These are phyloP conservation scores for Bacidia rubella DNA, from an alignment of 495 filamentous ascomycete genomes.

Conservation along the genomic window DNA sequence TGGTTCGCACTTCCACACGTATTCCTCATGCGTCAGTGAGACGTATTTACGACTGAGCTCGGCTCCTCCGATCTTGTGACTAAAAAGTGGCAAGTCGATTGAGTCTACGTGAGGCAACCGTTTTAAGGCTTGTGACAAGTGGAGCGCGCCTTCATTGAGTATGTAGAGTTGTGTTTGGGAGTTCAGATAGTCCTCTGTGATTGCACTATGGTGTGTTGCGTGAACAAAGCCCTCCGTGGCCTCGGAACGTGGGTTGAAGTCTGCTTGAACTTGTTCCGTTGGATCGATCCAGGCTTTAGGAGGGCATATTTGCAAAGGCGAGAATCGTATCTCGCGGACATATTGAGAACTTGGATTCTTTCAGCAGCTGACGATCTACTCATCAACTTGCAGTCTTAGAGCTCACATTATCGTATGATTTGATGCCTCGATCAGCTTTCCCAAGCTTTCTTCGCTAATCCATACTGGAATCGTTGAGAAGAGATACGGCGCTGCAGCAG, in stretches of 20 bases:
- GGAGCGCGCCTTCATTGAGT: neutral
- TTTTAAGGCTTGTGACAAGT: neutral
- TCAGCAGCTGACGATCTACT: neutral
- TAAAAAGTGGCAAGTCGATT: neutral
- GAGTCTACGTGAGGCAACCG: neutral
- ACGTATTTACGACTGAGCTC: neutral
- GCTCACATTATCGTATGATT: neutral
- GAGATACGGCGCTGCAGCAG: neutral
- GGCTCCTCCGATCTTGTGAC: neutral
- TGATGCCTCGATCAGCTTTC: conserved; percentile 1
- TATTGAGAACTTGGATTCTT: neutral
- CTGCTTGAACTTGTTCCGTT: neutral
- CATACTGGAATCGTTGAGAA: conserved; percentile 7
- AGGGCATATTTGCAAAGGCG: neutral
- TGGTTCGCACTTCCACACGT: neutral
- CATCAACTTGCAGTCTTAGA: neutral
- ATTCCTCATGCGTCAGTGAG: neutral
- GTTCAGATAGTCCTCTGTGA: neutral
- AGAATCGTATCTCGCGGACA: conserved; percentile 6
- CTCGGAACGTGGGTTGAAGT: neutral
- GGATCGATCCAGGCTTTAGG: neutral
- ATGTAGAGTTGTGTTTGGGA: neutral
- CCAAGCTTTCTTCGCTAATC: conserved; percentile 5
- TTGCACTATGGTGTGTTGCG: neutral
- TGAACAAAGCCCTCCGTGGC: neutral